Evolutionary conservation across 129 eudicot genomes (phyloP).

Genomic region (Ambrosia artemisiifolia): DNA sequence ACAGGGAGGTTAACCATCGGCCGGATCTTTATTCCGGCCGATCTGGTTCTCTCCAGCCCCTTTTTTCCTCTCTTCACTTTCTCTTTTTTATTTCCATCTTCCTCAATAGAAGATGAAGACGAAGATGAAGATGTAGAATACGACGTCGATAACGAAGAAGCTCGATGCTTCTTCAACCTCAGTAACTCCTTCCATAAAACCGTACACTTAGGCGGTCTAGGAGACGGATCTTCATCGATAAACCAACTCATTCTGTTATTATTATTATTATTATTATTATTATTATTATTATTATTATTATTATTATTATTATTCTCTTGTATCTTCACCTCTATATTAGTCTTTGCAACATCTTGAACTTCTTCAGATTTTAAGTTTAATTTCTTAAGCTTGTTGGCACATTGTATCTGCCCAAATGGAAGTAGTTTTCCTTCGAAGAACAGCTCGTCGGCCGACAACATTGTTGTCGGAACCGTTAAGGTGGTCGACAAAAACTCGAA

Average conservation of each 20-base stretch:
- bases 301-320: constrained; percentile 23
- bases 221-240: constrained; percentile 93
- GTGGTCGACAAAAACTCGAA: constrained; percentile 72
- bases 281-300: constrained; percentile 14
- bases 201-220: constrained; percentile 87
- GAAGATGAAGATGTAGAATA: constrained; percentile 65
- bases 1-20: constrained; percentile 78
- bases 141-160: constrained; percentile 51
- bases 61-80: constrained; percentile 57
- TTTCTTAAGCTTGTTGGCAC: constrained; percentile 55
- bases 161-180: constrained; percentile 60
- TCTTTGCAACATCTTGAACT: constrained; percentile 18
- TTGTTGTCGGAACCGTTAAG: constrained; percentile 25
- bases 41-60: constrained; percentile 75
- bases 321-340: not conserved
- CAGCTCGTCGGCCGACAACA: constrained; percentile 75
- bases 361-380: constrained; percentile 44
- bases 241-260: constrained; percentile 53
- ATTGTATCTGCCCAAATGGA: constrained; percentile 69
- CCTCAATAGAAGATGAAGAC: constrained; percentile 50
- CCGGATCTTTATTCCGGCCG: constrained; percentile 63
- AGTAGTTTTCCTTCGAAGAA: constrained; percentile 79
- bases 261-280: constrained; percentile 4
- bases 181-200: constrained; percentile 89
- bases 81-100: constrained; percentile 41